phyloP scores from a whole-genome alignment of 495 filamentous ascomycete species.

The Penicillium nucicola region DNA sequence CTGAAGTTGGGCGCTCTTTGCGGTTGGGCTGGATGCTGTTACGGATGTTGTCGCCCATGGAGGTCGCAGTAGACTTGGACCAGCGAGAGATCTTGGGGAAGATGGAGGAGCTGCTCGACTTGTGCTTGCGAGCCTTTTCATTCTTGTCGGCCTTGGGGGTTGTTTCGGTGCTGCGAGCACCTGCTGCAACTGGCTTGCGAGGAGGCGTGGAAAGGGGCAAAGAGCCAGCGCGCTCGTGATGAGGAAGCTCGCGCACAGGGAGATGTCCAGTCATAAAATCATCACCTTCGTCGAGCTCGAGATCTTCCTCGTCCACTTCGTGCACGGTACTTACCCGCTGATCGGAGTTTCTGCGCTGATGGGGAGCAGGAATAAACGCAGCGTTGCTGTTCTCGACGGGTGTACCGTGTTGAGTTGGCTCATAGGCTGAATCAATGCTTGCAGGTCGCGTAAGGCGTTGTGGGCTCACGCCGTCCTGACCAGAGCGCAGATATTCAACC shows the following conservation, averaged over 20 bases:
- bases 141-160: conserved; percentile 60
- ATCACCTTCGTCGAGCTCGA: conserved; percentile 54
- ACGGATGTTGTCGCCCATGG: conserved; percentile 55
- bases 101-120: conserved; percentile 82
- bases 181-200: conserved; percentile 53
- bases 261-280: conserved; percentile 47
- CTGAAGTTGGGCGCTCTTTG: conserved; percentile 52
- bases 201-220: conserved; percentile 72
- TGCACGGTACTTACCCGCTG: conserved; percentile 85
- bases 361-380: conserved; percentile 69
- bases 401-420: conserved; percentile 76
- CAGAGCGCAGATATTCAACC: conserved; percentile 80
- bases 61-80: conserved; percentile 93
- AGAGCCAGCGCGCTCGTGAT: conserved; percentile 55
- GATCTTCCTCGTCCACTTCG: conserved; percentile 68
- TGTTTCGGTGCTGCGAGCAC: conserved; percentile 66
- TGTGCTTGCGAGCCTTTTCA: conserved; percentile 84
- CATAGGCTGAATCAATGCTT: conserved; percentile 60
- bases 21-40: conserved; percentile 47
- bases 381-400: conserved; percentile 67
- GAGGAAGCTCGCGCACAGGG: conserved; percentile 29
- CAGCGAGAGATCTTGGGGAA: conserved; percentile 94
- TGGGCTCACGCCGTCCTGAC: conserved; percentile 33
- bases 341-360: conserved; percentile 62
- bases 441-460: conserved; percentile 25